Conservation (phyloP, 345 rosid genomes). For the Jatropha curcas region DNA sequence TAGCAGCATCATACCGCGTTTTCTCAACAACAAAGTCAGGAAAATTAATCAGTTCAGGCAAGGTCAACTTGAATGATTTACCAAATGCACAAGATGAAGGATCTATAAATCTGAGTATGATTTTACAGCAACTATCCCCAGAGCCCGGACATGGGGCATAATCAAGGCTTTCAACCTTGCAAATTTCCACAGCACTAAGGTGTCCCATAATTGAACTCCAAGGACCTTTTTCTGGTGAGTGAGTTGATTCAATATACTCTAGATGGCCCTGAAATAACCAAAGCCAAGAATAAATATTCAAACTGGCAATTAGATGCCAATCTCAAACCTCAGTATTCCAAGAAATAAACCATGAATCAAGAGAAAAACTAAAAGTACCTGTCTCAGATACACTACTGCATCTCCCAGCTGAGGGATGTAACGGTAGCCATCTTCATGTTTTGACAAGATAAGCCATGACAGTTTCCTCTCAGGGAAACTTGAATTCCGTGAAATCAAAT, state of each 20-base stretch:
- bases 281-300: not conserved
- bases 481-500: not conserved
- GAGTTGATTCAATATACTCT: constrained; percentile 18
- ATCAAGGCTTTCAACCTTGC: constrained; percentile 24
- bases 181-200: constrained; percentile 27
- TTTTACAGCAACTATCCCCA: constrained; percentile 36
- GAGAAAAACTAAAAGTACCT: constrained; percentile 18
- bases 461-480: constrained; percentile 20
- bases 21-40: constrained; percentile 36
- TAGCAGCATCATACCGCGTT: constrained; percentile 29
- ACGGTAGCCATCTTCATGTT: constrained; percentile 28
- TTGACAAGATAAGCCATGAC: constrained; percentile 29
- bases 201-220: constrained; percentile 14
- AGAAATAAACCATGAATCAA: constrained; percentile 1
- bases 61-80: constrained; percentile 22
- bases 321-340: not conserved
- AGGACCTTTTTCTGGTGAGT: constrained; percentile 15
- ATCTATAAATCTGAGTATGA: constrained; percentile 20
- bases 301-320: not conserved
- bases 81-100: constrained; percentile 18
- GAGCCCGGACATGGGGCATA: constrained; percentile 28
- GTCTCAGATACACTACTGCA: constrained; percentile 31
- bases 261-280: constrained; percentile 27
- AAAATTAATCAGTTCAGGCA: constrained; percentile 29
- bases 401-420: constrained; percentile 36